Evolutionary conservation across 2,329 filamentous ascomycete species (phyloP).

Genomic region (Tolypocladium ovalisporum): DNA sequence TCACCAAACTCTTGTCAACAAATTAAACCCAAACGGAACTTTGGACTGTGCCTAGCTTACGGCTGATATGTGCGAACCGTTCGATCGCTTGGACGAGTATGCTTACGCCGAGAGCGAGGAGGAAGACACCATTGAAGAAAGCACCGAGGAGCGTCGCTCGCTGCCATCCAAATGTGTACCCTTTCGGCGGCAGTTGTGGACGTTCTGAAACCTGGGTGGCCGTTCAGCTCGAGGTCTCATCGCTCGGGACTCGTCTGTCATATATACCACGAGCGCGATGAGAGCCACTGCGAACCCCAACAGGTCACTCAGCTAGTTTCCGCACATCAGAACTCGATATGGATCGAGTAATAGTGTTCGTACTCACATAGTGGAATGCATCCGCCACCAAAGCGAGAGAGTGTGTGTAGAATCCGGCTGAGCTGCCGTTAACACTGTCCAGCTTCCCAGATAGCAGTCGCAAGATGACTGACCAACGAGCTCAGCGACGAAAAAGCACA

Average conservation of each 20-base stretch:
- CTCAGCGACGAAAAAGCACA: conserved; percentile 40
- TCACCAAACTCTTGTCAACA: conserved; percentile 1
- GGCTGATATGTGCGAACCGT: conserved; percentile 48
- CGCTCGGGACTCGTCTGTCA: too few species aligned
- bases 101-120: conserved; percentile 60
- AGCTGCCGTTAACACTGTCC: not conserved
- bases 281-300: conserved; percentile 59
- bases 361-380: conserved; percentile 61
- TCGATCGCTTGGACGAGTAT: conserved; percentile 66
- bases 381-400: conserved; percentile 66
- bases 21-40: conserved; percentile 1
- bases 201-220: conserved; percentile 44
- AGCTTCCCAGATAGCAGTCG: not conserved
- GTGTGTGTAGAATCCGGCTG: conserved; percentile 57
- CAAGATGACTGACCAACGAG: conserved; percentile 26
- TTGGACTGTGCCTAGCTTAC: conserved; percentile 22
- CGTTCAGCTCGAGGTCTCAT: not conserved
- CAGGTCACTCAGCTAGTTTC: conserved; percentile 53
- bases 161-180: conserved; percentile 60
- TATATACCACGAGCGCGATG: conserved; percentile 47
- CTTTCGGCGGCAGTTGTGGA: conserved; percentile 37
- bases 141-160: conserved; percentile 62
- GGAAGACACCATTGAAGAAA: conserved; percentile 72
- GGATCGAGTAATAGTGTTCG: not conserved
- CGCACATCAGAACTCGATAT: not conserved